phyloP scores from a whole-genome alignment of 805 yeast species.

The Yamadazyma philogaea region DNA sequence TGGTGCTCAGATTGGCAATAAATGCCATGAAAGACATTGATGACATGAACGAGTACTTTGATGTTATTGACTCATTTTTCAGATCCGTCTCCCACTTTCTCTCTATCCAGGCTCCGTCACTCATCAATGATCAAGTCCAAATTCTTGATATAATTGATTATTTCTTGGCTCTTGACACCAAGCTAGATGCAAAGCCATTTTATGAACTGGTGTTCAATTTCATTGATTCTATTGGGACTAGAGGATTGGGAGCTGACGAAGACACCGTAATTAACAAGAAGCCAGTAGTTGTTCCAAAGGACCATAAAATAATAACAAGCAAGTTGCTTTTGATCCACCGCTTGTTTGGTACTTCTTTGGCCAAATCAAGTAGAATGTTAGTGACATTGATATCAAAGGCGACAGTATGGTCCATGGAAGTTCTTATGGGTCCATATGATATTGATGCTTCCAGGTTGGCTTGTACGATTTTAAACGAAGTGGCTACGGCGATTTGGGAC shows the following conservation, averaged over 20 bases:
- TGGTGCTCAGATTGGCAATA: constrained; percentile 44
- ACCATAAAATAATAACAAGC: constrained; percentile 52
- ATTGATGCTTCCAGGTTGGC: constrained; percentile 64
- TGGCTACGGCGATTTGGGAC: constrained; percentile 39
- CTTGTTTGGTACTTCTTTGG: constrained; percentile 41
- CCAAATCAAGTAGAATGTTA: constrained; percentile 23
- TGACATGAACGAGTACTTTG: constrained; percentile 20
- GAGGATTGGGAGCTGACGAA: constrained; percentile 51
- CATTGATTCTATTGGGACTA: constrained; percentile 52
- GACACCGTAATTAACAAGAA: constrained; percentile 20
- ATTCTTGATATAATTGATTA: constrained; percentile 59
- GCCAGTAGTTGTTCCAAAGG: constrained; percentile 36
- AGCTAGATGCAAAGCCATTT: constrained; percentile 38
- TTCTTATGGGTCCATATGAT: constrained; percentile 50
- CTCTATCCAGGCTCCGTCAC: constrained; percentile 41
- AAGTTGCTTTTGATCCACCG: constrained; percentile 63
- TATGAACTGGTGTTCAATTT: constrained; percentile 43
- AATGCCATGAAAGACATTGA: constrained; percentile 19
- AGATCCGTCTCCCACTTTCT: constrained; percentile 45
- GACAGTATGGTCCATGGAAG: constrained; percentile 57
- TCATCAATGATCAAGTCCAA: constrained; percentile 61
- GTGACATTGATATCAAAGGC: constrained; percentile 43
- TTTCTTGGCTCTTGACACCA: constrained; percentile 43
- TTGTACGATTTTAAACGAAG: constrained; percentile 52
- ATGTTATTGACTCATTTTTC: constrained; percentile 33